Evolutionary conservation across 495 filamentous ascomycete species (phyloP), one percentile per base, ranked within the genome.

Genomic region (Daldinia concentrica): DNA sequence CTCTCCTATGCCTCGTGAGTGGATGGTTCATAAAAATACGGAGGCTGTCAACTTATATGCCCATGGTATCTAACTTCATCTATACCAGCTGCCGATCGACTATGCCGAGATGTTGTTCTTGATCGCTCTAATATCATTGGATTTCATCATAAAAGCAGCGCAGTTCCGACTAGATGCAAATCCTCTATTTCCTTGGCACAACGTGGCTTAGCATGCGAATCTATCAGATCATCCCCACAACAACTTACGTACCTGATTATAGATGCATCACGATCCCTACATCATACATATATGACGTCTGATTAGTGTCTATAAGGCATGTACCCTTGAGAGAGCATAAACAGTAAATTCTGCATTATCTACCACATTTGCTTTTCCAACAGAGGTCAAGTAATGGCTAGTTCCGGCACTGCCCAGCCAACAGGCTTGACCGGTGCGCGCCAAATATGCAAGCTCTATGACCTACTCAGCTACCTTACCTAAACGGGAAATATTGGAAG

Each of bases 221-320:
- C 56, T 51, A 65, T 65, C 55, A 37, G 56, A n/a, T 43, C 34
- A 61, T 57, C 71, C 64, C 66, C 66, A 69, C 66, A 7, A 30
- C 37, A 12, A 17, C 30, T 58, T 26, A 22, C 22, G n/a, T n/a
- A n/a, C n/a, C n/a, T n/a, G n/a, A n/a, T n/a, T n/a, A 59, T 58
- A 43, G 27, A 24, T 39, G 56, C 27, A 37, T 57, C 55, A 64
- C 45, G 48, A 68, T 52, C 56, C 56, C 9, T 61, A 73, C 65
- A 68, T 73, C 62, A 69, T 55, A 39, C 50, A 66, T 41, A 24
- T 55, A 72, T 72, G 69, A 68, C 69, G 64, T 67, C 58, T 50
- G 29, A 3, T 29, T 41, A 7, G 36, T 48, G 29, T 27, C n/a
- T 54, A 48, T 54, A 48, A 50, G 50, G 52, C 11, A 39, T 3